Conservation (phyloP, 2,329 filamentous ascomycete genomes). For the Fonsecaea multimorphosa region DNA sequence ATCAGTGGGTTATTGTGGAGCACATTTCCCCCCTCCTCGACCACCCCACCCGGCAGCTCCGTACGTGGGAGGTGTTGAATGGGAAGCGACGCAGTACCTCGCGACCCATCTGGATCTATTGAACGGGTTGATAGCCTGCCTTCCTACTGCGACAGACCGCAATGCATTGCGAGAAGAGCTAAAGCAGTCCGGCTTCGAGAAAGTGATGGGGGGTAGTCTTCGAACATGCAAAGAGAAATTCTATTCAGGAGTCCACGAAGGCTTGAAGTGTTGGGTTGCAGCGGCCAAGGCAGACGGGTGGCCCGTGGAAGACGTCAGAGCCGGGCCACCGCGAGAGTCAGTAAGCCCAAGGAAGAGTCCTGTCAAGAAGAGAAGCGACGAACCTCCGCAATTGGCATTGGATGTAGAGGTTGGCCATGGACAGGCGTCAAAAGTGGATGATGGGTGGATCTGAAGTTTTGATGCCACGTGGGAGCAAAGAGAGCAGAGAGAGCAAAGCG, state of each 20-base stretch:
- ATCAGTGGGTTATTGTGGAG: constrained; percentile 48
- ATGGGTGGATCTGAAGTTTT: constrained; percentile 35
- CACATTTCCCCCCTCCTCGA: constrained; percentile 83
- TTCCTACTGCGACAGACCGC: constrained; percentile 71
- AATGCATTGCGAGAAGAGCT: constrained; percentile 80
- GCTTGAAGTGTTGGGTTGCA: constrained; percentile 85
- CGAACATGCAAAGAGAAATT: constrained; percentile 98
- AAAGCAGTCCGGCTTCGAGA: constrained; percentile 86
- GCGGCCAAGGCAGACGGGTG: constrained; percentile 87
- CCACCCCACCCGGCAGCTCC: constrained; percentile 92
- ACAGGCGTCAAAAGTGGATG: constrained; percentile 26
- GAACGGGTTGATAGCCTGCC: constrained; percentile 85
- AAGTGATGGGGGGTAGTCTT: constrained; percentile 81
- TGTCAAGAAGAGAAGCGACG: constrained; percentile 57
- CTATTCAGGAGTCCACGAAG: constrained; percentile 89
- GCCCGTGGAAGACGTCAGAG: constrained; percentile 78
- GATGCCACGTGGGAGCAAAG: background rate
- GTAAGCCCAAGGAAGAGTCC: constrained; percentile 54
- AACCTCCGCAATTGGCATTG: constrained; percentile 64
- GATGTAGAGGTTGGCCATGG: constrained; percentile 44
- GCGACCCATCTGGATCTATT: constrained; percentile 90
- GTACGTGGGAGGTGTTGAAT: constrained; percentile 96
- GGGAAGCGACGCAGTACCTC: constrained; percentile 97
- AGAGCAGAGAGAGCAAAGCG: background rate
- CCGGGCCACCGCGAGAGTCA: constrained; percentile 53